Evolutionary conservation across 768 basidiomycete species (phyloP), one percentile per base, ranked within the genome.

Genomic region (Tephrocybe sp.): DNA sequence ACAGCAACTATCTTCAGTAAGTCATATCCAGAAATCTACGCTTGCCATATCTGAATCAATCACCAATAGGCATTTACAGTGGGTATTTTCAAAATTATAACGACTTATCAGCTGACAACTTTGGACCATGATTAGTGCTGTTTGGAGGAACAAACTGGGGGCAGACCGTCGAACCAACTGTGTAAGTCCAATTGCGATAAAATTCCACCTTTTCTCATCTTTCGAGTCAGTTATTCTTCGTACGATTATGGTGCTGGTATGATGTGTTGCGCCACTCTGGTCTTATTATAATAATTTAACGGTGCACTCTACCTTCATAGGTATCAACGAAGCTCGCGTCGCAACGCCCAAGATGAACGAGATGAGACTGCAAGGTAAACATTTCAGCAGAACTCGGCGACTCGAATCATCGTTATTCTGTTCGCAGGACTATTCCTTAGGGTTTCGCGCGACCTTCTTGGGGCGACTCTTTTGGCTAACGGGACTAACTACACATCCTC

Each of bases 131-230:
- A 33, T 26, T 0, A 76, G 76, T 85, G 84, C 61, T 78, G 8
- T 80, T 76, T 59, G 83, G 83, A 3, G 83, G 83, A 23, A 85
- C 83, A 1, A 83, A 84, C 44, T 83, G 80, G 80, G 83, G 82
- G 0, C 72, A 78, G 41, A 80, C 80, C 1, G 65, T 78, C 1
- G 73, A 78, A 56, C 82, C 82, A 3, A 80, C 79, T 1, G 76
- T 75, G 46, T 82, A 51, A 56, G 67, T 48, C 5, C 5, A 17
- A 14, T 23, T 5, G 35, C 14, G n/a, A 10, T 31, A 34, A 26
- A 17, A 8, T n/a, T 20, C 30, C 19, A 4, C 14, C 5, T n/a
- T 13, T 47, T n/a, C 20, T 23, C 20, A 35, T 17, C 34, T 33
- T 10, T 36, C 14, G 20, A 12, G 2, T 10, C n/a, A 49, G 55